Conservation (phyloP, 345 rosid species). For the Acer yangbiense region DNA sequence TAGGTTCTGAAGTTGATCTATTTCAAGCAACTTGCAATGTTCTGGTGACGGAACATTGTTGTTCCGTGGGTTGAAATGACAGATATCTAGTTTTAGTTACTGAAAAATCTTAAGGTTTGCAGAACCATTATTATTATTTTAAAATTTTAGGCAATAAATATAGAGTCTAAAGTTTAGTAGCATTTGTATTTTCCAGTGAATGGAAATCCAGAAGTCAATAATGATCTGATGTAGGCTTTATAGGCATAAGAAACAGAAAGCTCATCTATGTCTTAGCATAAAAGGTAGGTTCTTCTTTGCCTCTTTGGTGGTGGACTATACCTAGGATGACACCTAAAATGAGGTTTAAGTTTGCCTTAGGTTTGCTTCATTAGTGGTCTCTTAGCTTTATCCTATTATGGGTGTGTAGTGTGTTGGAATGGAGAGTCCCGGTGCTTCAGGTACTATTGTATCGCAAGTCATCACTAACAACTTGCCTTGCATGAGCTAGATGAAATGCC, state of each 20-base stretch:
- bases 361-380: background rate
- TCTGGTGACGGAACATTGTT: background rate
- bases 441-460: background rate
- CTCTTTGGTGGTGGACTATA: background rate
- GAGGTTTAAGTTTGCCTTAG: background rate
- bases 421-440: background rate
- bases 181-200: background rate
- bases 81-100: background rate
- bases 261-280: background rate
- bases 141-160: background rate
- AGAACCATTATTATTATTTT: background rate
- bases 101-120: background rate
- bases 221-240: background rate
- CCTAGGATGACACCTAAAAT: background rate
- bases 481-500: too few species aligned
- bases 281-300: background rate
- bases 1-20: background rate
- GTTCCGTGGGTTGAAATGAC: background rate
- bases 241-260: background rate
- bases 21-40: background rate
- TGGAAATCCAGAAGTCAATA: background rate
- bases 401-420: background rate
- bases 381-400: background rate
- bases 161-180: background rate
- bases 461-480: too few species aligned